Base-by-base conservation (phyloP, 306 rosid genomes). In the Glycine soja region DNA sequence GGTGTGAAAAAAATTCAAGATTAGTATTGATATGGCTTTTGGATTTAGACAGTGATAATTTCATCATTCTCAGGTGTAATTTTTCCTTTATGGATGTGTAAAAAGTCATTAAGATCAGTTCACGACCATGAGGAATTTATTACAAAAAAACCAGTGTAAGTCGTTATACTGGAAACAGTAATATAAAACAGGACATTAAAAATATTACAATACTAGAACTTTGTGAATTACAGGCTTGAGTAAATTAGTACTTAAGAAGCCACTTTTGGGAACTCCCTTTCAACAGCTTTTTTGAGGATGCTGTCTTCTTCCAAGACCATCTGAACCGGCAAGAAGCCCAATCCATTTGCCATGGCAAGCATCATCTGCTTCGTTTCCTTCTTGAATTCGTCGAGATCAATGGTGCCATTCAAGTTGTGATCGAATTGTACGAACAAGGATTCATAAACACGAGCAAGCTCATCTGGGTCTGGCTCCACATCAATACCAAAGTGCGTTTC, bases 341-440 rank as follows among this genome's bases (percentile, higher is more conserved):
- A 64, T n/a, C 92, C 92, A 46, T 83, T 88, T 0, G 97, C 92
- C 97, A 94, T 88, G 14, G 92, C 95, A 67, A 94, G 84, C 97
- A 94, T 77, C 86, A 89, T 92, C 67, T 66, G 70, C 90, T 85
- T 89, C 47, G 97, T 90, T 78, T 90, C 98, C 19, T 75, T 87
- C 87, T 85, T 77, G 86, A 87, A 93, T 79, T 93, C 97, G 18
- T 86, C 92, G 11, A 91, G 71, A 80, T 92, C 92, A 75, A 94
- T 87, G 0, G 81, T 30, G 50, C 98, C 94, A 75, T 87, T 87
- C 30, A 86, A 81, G 76, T 90, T 86, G 52, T 88, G 95, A 70
- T 89, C 97, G 5, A 90, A 93, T 45, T 81, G 93, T 40, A 76
- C 8, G 70, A 93, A 93, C 77, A 93, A 73, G 3, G 94, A 86